Percentiles rank a stretch among this genome's conserved stretches.
phyloP scores from a whole-genome alignment of 495 filamentous ascomycete species.

The Aspergillus egyptiacus region DNA sequence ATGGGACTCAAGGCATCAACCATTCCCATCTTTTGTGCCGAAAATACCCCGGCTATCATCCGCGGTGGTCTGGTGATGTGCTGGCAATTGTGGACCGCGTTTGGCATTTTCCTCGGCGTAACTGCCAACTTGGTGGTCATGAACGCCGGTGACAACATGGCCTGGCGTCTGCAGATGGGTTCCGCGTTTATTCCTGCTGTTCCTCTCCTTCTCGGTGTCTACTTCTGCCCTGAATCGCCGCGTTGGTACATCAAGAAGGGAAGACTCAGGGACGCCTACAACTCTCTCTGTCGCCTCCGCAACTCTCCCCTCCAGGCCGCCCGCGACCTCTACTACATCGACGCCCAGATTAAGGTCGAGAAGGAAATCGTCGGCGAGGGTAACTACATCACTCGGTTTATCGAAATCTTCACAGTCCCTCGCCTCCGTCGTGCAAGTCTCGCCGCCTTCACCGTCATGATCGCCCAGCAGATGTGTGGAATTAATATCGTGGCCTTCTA shows the following conservation, averaged over 20 bases:
- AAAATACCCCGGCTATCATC: slow-evolving; percentile 67
- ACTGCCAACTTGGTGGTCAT: slow-evolving; percentile 64
- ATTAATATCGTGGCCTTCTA: slow-evolving; percentile 81
- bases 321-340: slow-evolving; percentile 61
- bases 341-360: slow-evolving; percentile 54
- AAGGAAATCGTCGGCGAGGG: slow-evolving; percentile 37
- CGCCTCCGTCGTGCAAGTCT: slow-evolving; percentile 61
- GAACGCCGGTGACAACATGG: slow-evolving; percentile 43
- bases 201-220: slow-evolving; percentile 56
- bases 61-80: slow-evolving; percentile 78
- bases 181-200: slow-evolving; percentile 73
- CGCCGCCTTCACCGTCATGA: slow-evolving; percentile 61
- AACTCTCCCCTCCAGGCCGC: slow-evolving; percentile 56
- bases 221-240: slow-evolving; percentile 63
- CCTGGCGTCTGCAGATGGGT: slow-evolving; percentile 75
- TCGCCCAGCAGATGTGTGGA: slow-evolving; percentile 82
- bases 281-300: slow-evolving; percentile 56
- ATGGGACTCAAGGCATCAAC: slow-evolving; percentile 56
- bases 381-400: slow-evolving; percentile 52
- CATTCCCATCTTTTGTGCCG: slow-evolving; percentile 71
- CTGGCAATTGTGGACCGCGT: slow-evolving; percentile 77
- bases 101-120: slow-evolving; percentile 69
- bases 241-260: slow-evolving; percentile 63
- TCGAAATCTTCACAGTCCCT: slow-evolving; percentile 63
- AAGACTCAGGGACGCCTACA: slow-evolving; percentile 49